Evolutionary conservation across 2,329 filamentous ascomycete genomes (phyloP), one percentile per base, ranked within the genome.

Genomic region (Aspergillus fumigatiaffinis): DNA sequence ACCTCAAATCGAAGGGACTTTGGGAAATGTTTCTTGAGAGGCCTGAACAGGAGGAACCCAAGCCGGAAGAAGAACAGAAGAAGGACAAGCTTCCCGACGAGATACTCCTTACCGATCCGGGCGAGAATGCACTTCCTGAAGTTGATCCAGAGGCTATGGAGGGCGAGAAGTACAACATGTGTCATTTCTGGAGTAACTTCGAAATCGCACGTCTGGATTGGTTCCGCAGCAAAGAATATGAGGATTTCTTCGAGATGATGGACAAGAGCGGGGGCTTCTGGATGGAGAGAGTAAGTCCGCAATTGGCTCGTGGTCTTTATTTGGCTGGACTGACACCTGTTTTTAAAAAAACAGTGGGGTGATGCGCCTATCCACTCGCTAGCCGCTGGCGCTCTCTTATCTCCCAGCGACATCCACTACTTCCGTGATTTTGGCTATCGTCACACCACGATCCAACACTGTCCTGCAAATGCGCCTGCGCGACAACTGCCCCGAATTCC

Each of bases 111-210:
- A 87, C 85, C 51, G 89, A 96, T 60, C 87, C 90, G 25, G 86
- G 85, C 41, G 82, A 83, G 54, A 86, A 87, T 61, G 83, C 83
- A 35, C 77, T 91, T n/a, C 87, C 88, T 29, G 87, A 94, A 46
- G 89, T 97, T 56, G 91, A 97, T 69, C 87, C 89, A 0, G 92
- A 97, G 70, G 85, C 87, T 46, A 99, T 99, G 94, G 93, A 97
- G 72, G 91, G 92, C 62, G 94, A 99, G 75, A 90, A 87, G 68
- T 99, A 99, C 82, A 99, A 99, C 79, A 99, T 99, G 94, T 99
- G 94, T 74, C 94, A 99, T 80, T 99, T 97, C 81, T 99, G 94
- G 94, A 96, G 92, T 75, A 99, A 99, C 75, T 99, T 99, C 66
- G 94, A 99, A 76, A 99, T 99, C 77, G 94, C 94, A 14, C 87